These are phyloP conservation scores for Porpolomopsis calyptriformis DNA, from an alignment of 768 basidiomycete genomes.

Conservation along the genomic window DNA sequence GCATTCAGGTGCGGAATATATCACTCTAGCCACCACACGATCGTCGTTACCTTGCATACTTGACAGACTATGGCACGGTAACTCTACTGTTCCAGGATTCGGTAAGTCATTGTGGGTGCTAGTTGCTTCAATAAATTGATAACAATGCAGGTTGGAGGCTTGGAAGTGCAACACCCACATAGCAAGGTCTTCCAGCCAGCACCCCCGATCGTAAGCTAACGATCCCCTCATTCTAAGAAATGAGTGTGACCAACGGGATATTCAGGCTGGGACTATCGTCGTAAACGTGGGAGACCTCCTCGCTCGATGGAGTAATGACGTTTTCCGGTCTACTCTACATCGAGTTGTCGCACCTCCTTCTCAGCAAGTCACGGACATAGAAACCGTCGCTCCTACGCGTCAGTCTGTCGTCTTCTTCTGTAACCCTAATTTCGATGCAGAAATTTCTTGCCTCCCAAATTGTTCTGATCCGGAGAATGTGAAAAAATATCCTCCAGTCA, in stretches of 20 bases:
- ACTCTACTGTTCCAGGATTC: conserved; percentile 75
- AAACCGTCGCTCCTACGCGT: conserved; percentile 50
- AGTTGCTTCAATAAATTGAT: background rate
- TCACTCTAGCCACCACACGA: background rate
- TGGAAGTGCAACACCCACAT: conserved; percentile 74
- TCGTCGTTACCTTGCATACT: background rate
- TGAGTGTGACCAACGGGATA: background rate
- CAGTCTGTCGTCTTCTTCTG: conserved; percentile 85
- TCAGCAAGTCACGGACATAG: conserved; percentile 34
- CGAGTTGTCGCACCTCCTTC: conserved; percentile 68
- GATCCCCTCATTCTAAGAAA: conserved; percentile 3
- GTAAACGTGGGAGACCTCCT: conserved; percentile 77
- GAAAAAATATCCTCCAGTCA: conserved; percentile 60
- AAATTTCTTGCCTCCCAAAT: conserved; percentile 63
- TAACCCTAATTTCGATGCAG: conserved; percentile 63
- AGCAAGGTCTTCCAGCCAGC: conserved; percentile 64
- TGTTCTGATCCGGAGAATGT: conserved; percentile 30
- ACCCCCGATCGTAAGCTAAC: conserved; percentile 53
- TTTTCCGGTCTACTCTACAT: conserved; percentile 70
- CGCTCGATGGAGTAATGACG: conserved; percentile 76
- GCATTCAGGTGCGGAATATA: conserved; percentile 47
- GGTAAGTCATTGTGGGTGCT: conserved; percentile 22
- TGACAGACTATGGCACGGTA: conserved; percentile 66
- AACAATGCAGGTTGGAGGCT: conserved; percentile 51
- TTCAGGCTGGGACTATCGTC: conserved; percentile 68